Evolutionary conservation across 2,329 filamentous ascomycete genomes (phyloP).

Genomic region (Paracamarosporium sp.): DNA sequence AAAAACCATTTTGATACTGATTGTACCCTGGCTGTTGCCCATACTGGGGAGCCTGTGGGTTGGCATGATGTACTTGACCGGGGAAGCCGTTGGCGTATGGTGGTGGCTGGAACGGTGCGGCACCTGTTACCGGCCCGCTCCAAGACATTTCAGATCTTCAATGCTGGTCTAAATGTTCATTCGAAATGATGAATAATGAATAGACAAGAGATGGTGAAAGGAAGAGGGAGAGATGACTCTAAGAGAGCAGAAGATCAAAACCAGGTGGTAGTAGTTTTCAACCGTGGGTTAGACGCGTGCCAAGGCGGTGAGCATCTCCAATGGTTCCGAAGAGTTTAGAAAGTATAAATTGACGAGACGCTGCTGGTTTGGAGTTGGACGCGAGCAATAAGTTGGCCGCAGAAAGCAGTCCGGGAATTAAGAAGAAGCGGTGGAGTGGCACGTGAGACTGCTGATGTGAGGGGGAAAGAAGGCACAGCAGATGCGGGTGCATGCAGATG

Average conservation of each 20-base stretch:
- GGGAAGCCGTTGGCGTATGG: constrained; percentile 34
- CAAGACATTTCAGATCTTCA: constrained; percentile 41
- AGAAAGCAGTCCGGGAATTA: constrained; percentile 4
- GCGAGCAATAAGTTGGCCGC: neutral
- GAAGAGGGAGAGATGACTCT: neutral
- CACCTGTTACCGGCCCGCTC: constrained; percentile 41
- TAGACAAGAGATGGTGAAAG: neutral
- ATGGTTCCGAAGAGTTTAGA: neutral
- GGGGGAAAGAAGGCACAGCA: constrained; percentile 18
- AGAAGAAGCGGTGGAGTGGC: constrained; percentile 14
- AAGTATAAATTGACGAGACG: neutral
- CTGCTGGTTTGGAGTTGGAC: neutral
- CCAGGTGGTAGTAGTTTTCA: neutral
- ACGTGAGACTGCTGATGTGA: constrained; percentile 29
- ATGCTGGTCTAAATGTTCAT: neutral
- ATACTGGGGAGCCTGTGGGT: constrained; percentile 37
- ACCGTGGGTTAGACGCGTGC: constrained; percentile 3
- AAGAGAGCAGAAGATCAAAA: neutral
- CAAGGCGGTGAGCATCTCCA: constrained; percentile 4
- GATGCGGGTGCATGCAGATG: constrained; percentile 13
- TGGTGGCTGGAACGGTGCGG: constrained; percentile 42
- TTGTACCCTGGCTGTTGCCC: constrained; percentile 39
- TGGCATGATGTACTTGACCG: constrained; percentile 32
- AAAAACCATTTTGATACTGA: constrained; percentile 35
- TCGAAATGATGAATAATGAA: neutral